These are phyloP conservation scores for Monosporascus ibericus DNA, from an alignment of 2,329 filamentous ascomycete species.

Conservation along the genomic window DNA sequence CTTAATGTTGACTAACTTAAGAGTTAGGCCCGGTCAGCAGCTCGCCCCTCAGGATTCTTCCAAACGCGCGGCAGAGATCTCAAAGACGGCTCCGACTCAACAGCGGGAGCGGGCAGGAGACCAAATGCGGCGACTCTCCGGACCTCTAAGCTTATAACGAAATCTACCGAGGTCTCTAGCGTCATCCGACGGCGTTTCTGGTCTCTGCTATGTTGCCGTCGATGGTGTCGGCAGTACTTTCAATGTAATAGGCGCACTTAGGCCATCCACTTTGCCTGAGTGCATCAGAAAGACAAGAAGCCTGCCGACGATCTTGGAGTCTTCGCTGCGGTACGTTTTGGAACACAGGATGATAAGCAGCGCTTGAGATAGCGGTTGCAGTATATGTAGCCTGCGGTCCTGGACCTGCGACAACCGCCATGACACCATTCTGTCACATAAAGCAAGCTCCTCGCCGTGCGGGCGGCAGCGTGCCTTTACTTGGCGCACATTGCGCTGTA, in stretches of 20 bases:
- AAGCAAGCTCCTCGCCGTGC: no score
- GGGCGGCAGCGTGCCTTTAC: no score
- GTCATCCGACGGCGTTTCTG: background rate
- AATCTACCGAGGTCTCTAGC: background rate
- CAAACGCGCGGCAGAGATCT: no score
- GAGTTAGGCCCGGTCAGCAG: constrained; percentile 1
- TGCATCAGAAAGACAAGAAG: background rate
- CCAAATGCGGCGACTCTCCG: background rate
- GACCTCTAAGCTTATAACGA: background rate
- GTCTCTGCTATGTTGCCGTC: background rate
- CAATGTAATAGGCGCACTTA: constrained; percentile 1
- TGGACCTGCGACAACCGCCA: no score
- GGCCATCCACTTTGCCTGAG: background rate
- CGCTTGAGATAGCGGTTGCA: no score
- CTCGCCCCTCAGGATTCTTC: background rate
- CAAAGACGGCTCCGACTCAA: background rate
- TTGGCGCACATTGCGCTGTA: no score
- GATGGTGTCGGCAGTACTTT: background rate
- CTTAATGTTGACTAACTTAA: background rate
- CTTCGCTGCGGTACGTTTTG: no score
- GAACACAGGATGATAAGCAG: no score
- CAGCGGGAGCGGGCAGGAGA: background rate
- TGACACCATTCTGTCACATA: no score
- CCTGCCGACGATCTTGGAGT: background rate
- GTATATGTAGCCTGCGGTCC: no score